Conservation (phyloP, 768 basidiomycete species). For the Amanita molliuscula region DNA sequence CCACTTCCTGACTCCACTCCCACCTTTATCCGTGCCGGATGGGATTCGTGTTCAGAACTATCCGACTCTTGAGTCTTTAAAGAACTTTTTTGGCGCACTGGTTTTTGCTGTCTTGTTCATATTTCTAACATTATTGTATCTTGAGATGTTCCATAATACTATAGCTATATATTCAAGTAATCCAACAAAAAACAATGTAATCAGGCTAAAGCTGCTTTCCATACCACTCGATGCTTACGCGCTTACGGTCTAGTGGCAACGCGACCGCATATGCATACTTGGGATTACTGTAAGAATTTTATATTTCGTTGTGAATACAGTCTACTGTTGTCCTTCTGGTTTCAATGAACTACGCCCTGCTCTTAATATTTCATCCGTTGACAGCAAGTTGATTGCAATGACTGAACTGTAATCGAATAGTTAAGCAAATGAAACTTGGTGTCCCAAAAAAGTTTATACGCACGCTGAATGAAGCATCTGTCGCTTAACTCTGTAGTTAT, state of each 20-base stretch:
- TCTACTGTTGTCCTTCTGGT: slow-evolving; percentile 53
- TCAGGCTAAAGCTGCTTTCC: background rate
- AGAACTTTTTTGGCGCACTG: background rate
- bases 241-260: no score
- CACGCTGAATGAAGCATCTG: slow-evolving; percentile 98
- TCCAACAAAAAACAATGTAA: slow-evolving; percentile 1
- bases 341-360: slow-evolving; percentile 85
- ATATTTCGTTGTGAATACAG: slow-evolving; percentile 1
- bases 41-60: slow-evolving; percentile 41
- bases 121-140: background rate
- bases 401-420: slow-evolving; percentile 47
- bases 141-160: slow-evolving; percentile 1
- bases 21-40: slow-evolving; percentile 43
- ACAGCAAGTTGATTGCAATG: slow-evolving; percentile 91
- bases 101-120: slow-evolving; percentile 3
- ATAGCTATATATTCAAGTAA: slow-evolving; percentile 5
- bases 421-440: slow-evolving; percentile 15
- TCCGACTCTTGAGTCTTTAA: slow-evolving; percentile 16
- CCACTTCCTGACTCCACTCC: slow-evolving; percentile 31
- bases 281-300: background rate
- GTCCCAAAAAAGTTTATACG: slow-evolving; percentile 6
- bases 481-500: slow-evolving; percentile 96
- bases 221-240: background rate
- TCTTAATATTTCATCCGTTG: slow-evolving; percentile 91
- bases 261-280: no score